Evolutionary conservation across 1,139 yeast species (phyloP), one percentile per base, ranked within the genome.

Genomic region (Magnusiomyces ingens): DNA sequence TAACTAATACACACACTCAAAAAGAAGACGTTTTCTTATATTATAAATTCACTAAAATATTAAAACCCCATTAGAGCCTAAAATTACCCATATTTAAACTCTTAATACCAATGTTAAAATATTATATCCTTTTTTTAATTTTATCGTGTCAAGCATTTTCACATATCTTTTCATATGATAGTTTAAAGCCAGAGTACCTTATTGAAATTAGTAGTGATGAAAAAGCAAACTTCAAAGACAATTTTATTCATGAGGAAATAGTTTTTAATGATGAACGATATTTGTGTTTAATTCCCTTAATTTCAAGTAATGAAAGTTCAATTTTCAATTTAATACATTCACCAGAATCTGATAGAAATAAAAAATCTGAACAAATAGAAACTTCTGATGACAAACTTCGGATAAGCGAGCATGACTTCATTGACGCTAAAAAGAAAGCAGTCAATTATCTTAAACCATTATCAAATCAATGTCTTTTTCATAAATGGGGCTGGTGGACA

Each of bases 401-500:
- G 18, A 15, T 53, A 15, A 46, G 43, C 11, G 42, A 49, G 19
- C 51, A 50, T 10, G 52, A 55, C n/a, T 38, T 54, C 3, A 10
- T n/a, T 22, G 48, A 38, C 17, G 53, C 54, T 2, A 49, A 49
- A 42, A 47, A 64, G 11, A 55, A 63, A 45, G 67, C 75, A 29
- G 50, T 67, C 22, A 60, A 64, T 11, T 58, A 64, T 10, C 59
- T 69, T 15, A 61, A 57, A 53, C 63, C 56, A 66, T 70, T 53
- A 51, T 66, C 43, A 48, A 64, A 66, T 6, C 59, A 64, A 10
- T 75, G 69, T 67, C 60, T 71, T 0, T 67, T 70, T 45, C 74
- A 72, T 36, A 58, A 67, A 3, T 70, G 73, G 13, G 82, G 79
- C 4, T 85, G 83, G 67, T 85, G 90, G 88, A 79, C 81, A 1